Evolutionary conservation across 75 land plant genomes (phyloP).

Genomic region (Azolla pinnata): DNA sequence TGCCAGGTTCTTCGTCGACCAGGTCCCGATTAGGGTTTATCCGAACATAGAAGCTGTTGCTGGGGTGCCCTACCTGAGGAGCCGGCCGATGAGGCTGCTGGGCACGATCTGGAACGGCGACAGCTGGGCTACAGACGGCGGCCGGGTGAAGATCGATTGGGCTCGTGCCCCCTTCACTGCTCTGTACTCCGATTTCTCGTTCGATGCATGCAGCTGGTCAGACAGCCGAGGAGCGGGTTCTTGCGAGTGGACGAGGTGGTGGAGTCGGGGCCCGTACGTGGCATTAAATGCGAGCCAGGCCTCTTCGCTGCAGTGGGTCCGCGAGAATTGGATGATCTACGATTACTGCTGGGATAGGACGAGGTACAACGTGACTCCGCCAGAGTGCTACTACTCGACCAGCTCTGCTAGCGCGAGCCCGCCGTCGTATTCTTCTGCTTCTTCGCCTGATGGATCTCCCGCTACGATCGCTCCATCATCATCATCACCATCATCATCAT

Average conservation of each 20-base stretch:
- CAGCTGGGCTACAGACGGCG: slow-evolving; percentile 84
- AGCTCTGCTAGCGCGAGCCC: neutral
- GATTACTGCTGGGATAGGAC: slow-evolving; percentile 14
- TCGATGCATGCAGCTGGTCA: slow-evolving; percentile 40
- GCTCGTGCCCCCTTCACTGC: slow-evolving; percentile 59
- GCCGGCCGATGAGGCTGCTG: slow-evolving; percentile 59
- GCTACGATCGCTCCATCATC: neutral
- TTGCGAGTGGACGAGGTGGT: no score
- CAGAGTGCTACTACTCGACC: slow-evolving; percentile 7
- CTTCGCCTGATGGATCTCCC: neutral
- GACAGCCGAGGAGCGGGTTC: neutral
- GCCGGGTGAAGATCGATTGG: slow-evolving; percentile 73
- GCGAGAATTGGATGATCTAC: slow-evolving; percentile 11
- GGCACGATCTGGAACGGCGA: slow-evolving; percentile 82
- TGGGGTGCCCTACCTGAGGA: slow-evolving; percentile 47
- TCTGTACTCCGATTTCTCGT: slow-evolving; percentile 44
- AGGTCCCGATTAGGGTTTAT: slow-evolving; percentile 12
- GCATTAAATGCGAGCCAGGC: neutral
- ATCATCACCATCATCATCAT: neutral
- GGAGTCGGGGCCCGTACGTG: neutral
- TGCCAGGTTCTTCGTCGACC: slow-evolving; percentile 12
- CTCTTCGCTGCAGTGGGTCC: slow-evolving; percentile 9
- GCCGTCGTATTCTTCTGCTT: neutral
- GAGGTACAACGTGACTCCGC: slow-evolving; percentile 11
- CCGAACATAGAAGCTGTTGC: slow-evolving; percentile 13